Evolutionary conservation across 2,329 filamentous ascomycete species (phyloP).

Genomic region (Thermothelomyces thermophilus): DNA sequence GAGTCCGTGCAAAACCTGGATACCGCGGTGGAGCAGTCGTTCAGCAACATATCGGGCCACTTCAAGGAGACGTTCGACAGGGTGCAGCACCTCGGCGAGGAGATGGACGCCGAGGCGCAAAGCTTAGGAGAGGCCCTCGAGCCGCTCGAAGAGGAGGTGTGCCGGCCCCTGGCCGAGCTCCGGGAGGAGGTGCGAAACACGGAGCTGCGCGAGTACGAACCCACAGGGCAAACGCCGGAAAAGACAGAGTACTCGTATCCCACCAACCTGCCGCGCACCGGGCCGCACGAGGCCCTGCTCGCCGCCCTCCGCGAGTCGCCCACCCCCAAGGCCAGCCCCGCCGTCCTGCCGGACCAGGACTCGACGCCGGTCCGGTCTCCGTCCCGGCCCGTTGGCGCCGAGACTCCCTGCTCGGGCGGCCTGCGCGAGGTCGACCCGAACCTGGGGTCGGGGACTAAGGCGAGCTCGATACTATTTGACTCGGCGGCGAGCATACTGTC

Average conservation of each 20-base stretch:
- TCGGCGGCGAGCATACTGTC: conserved; percentile 35
- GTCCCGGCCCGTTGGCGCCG: conserved; percentile 9
- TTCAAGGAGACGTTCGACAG: conserved; percentile 63
- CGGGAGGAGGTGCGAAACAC: conserved; percentile 60
- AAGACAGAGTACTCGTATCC: conserved; percentile 78
- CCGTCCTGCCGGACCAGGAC: conserved; percentile 14
- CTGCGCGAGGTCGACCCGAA: conserved; percentile 51
- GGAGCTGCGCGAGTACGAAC: conserved; percentile 68
- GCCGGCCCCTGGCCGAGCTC: conserved; percentile 64
- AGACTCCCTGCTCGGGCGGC: conserved; percentile 32
- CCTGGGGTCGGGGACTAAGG: conserved; percentile 25
- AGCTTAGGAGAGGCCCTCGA: conserved; percentile 55
- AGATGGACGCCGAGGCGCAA: conserved; percentile 55
- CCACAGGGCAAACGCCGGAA: conserved; percentile 80
- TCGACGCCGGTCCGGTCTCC: conserved; percentile 7
- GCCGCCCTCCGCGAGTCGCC: conserved; percentile 26
- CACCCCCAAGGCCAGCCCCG: conserved; percentile 15
- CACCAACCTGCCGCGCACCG: conserved; percentile 68
- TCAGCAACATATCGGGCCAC: conserved; percentile 62
- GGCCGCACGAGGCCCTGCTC: conserved; percentile 39
- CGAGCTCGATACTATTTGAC: conserved; percentile 35
- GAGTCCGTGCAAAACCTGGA: conserved; percentile 61
- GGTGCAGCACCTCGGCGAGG: conserved; percentile 60
- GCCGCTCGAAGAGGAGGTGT: conserved; percentile 53
- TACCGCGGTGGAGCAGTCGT: conserved; percentile 63